Percentiles rank a stretch among this genome's conserved stretches.
These are phyloP conservation scores for Wickerhamomyces xylosicus DNA, from an alignment of 805 yeast genomes.

Conservation along the genomic window DNA sequence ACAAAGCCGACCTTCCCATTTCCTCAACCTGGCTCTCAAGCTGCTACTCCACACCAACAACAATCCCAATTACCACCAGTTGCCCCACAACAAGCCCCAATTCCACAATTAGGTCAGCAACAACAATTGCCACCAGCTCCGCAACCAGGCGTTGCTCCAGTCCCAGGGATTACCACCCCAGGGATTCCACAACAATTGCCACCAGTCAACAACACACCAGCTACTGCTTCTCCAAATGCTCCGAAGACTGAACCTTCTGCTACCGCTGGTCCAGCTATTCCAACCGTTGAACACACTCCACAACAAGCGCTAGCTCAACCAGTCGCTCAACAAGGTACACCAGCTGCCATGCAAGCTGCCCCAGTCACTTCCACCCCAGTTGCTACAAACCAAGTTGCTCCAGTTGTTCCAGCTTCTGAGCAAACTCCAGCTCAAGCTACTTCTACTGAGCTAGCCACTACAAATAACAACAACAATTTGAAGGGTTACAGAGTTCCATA, in stretches of 20 bases:
- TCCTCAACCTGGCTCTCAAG: constrained; percentile 9
- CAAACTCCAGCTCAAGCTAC: constrained; percentile 10
- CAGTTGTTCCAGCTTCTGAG: constrained; percentile 19
- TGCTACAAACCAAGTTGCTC: constrained; percentile 11
- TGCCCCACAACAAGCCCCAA: constrained; percentile 16
- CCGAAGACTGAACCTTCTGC: constrained; percentile 19
- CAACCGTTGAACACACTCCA: constrained; percentile 16
- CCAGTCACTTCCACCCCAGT: constrained; percentile 4
- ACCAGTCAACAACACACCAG: not conserved
- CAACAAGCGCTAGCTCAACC: constrained; percentile 14
- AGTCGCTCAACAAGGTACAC: constrained; percentile 14
- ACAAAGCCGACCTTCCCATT: constrained; percentile 15
- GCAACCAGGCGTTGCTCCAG: constrained; percentile 18
- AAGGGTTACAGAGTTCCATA: constrained; percentile 28
- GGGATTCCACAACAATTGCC: constrained; percentile 19
- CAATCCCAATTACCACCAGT: constrained; percentile 26
- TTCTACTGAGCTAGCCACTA: constrained; percentile 11
- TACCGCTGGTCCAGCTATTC: constrained; percentile 9
- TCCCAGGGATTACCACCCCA: constrained; percentile 16
- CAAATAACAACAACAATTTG: constrained; percentile 12
- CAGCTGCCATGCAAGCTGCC: constrained; percentile 6
- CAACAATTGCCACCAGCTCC: constrained; percentile 22
- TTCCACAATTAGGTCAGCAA: constrained; percentile 12
- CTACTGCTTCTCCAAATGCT: constrained; percentile 17
- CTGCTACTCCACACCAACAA: constrained; percentile 22